Percentiles rank a stretch among this genome's conserved stretches.
Evolutionary conservation across 169 alveolate genomes (phyloP).

Genomic region (Cystoisospora suis): DNA sequence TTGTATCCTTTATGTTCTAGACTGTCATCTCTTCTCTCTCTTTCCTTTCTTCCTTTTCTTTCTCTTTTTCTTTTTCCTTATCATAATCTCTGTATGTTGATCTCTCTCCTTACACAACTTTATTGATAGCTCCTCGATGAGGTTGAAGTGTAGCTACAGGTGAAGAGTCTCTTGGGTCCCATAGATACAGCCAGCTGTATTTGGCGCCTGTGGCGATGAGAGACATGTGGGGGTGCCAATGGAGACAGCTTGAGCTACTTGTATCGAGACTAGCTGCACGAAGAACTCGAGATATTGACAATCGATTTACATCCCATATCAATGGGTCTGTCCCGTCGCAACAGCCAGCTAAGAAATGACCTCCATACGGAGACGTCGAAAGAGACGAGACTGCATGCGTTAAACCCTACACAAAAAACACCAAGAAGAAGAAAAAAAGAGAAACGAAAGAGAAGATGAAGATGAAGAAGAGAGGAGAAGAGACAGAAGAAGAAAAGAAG

Average conservation of each 20-base stretch:
- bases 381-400: constrained; percentile 75
- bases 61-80: neutral
- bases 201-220: constrained; percentile 85
- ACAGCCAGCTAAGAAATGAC: constrained; percentile 76
- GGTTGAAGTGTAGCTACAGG: constrained; percentile 85
- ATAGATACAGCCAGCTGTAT: constrained; percentile 81
- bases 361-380: constrained; percentile 76
- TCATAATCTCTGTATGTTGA: neutral
- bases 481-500: neutral
- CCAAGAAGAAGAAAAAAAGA: neutral
- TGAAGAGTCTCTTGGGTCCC: constrained; percentile 82
- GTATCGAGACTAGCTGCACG: constrained; percentile 78
- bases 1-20: neutral
- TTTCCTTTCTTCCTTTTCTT: neutral
- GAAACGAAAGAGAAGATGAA: neutral
- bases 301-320: constrained; percentile 77
- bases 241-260: constrained; percentile 78
- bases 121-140: constrained; percentile 81
- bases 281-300: constrained; percentile 52
- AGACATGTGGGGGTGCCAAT: constrained; percentile 85
- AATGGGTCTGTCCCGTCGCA: constrained; percentile 81
- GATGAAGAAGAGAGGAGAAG: neutral
- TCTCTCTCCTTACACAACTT: neutral
- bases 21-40: neutral
- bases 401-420: constrained; percentile 68